Evolutionary conservation across 495 filamentous ascomycete species (phyloP).

Genomic region (Penicillium pancosmium): DNA sequence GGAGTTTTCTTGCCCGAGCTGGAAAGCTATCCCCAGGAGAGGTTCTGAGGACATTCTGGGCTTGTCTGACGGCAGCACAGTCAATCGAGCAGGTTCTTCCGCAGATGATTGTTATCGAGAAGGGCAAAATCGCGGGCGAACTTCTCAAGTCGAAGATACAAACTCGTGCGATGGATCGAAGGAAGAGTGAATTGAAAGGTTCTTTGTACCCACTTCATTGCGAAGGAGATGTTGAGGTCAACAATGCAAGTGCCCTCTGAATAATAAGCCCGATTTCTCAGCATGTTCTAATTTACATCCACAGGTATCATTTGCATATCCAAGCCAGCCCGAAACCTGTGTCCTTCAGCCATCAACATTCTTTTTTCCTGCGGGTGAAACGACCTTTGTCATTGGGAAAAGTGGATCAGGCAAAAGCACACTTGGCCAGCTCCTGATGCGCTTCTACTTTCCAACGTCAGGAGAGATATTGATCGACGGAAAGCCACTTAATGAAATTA

Average conservation of each 20-base stretch:
- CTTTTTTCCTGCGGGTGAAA: conserved; percentile 70
- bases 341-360: conserved; percentile 65
- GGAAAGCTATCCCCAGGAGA: conserved; percentile 63
- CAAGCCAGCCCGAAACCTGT: conserved; percentile 64
- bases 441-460: conserved; percentile 68
- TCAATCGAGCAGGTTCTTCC: conserved; percentile 72
- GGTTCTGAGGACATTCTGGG: conserved; percentile 84
- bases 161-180: conserved; percentile 23
- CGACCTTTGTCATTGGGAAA: conserved; percentile 80
- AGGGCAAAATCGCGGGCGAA: conserved; percentile 75
- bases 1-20: conserved; percentile 62
- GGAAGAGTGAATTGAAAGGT: conserved; percentile 24
- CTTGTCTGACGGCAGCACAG: conserved; percentile 74
- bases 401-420: conserved; percentile 97
- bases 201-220: conserved; percentile 42
- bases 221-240: conserved; percentile 69
- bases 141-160: conserved; percentile 54
- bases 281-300: neutral
- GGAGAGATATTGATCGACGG: conserved; percentile 76
- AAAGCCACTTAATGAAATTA: conserved; percentile 59
- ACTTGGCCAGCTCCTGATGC: conserved; percentile 74
- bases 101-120: conserved; percentile 73
- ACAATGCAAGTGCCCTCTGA: conserved; percentile 56
- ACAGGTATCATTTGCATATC: conserved; percentile 82
- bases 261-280: neutral